Evolutionary conservation across 176 grass and related monocot species (phyloP), one percentile per base, ranked within the genome.

Genomic region (Lolium perenne): DNA sequence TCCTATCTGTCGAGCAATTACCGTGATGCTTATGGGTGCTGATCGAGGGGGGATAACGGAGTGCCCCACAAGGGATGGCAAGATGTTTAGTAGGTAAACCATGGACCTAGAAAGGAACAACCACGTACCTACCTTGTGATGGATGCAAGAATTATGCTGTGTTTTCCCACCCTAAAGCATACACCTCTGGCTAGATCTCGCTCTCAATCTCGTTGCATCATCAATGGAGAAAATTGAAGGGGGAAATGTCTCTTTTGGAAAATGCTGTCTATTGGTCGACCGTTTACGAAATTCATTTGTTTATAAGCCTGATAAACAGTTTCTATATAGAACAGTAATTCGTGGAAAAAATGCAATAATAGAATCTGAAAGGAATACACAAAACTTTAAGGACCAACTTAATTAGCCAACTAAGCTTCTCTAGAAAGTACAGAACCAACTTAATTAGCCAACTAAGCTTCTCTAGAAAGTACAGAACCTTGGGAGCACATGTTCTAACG

Each of bases 21-120:
- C 35, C 58, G 72, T 25, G 45, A 70, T 57, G 20, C 25, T 11
- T 25, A 62, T 55, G 80, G 84, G 84, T 68, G 80, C 0, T 83
- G 7, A 16, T n/a, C n/a, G n/a, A 29, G 26, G 65, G 74, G 43
- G 66, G 64, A 80, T 80, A 67, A 58, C 66, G 43, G 51, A 35
- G 73, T 70, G 90, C 48, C 80, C 87, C 69, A 78, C 77, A 92
- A 97, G 92, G 76, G 38, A 97, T 87, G 82, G 56, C 90, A 94
- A 92, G 80, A 92, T 88, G 83, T 82, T 84, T 55, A 92, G 88
- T 97, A 94, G 95, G 95, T 97, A 94, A 97, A 94, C 95, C 61
- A 87, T 86, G 88, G 38, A 92, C 94, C 92, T 97, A 97, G 71
- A 89, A 91, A 83, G 88, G 85, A 92, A 94, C 92, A 78, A 91